These are phyloP conservation scores for Paspalum vaginatum DNA, from an alignment of 176 grass and related monocot species.

Conservation along the genomic window DNA sequence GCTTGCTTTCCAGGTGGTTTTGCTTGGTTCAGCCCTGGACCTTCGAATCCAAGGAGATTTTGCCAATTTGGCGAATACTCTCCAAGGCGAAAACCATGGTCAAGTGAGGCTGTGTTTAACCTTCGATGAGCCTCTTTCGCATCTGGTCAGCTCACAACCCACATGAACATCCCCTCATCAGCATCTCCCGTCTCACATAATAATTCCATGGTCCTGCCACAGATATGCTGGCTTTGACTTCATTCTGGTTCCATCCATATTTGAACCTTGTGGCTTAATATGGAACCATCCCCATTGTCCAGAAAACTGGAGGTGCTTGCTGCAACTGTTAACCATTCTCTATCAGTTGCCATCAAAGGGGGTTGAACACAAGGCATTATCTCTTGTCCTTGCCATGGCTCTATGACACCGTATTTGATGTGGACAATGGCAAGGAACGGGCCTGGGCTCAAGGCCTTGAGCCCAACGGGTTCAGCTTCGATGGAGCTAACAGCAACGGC, in stretches of 20 bases:
- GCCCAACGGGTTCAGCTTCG: slow-evolving; percentile 88
- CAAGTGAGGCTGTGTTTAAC: slow-evolving; percentile 65
- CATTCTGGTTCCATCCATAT: slow-evolving; percentile 86
- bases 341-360: neutral
- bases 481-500: no score
- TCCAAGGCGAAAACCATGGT: slow-evolving; percentile 69
- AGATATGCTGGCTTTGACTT: slow-evolving; percentile 93
- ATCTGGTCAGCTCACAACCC: slow-evolving; percentile 46
- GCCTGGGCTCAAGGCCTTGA: slow-evolving; percentile 61
- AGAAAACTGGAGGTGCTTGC: slow-evolving; percentile 84
- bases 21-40: slow-evolving; percentile 90
- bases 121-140: slow-evolving; percentile 89
- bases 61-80: slow-evolving; percentile 56
- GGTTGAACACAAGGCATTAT: neutral
- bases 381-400: slow-evolving; percentile 50
- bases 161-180: neutral
- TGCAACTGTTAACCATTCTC: slow-evolving; percentile 1
- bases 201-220: slow-evolving; percentile 34
- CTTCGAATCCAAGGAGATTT: slow-evolving; percentile 80
- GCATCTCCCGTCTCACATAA: neutral
- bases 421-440: slow-evolving; percentile 78
- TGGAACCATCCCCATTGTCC: slow-evolving; percentile 79
- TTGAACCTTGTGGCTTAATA: slow-evolving; percentile 96
- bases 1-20: slow-evolving; percentile 68
- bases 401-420: slow-evolving; percentile 80